Conservation (phyloP, 1,139 yeast species). For the Zygosaccharomyces sapae region DNA sequence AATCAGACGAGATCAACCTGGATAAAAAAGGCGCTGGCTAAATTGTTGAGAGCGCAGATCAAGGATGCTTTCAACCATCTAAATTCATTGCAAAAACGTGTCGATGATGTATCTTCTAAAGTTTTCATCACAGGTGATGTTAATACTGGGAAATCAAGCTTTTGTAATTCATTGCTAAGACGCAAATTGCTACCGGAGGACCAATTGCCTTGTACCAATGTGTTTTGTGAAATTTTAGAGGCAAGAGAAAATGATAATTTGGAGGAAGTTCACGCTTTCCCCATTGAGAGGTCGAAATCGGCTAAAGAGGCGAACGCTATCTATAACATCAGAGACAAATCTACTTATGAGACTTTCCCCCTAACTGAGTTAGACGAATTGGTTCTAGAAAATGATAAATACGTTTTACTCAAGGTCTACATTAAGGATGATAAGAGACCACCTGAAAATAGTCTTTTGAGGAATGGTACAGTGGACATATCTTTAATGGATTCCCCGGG, state of each 20-base stretch:
- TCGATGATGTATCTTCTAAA: constrained; percentile 88
- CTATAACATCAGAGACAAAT: constrained; percentile 58
- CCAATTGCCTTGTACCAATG: constrained; percentile 96
- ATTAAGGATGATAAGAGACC: constrained; percentile 68
- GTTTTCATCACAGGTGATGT: constrained; percentile 96
- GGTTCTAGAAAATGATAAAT: constrained; percentile 72
- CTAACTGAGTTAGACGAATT: constrained; percentile 59
- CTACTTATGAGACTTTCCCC: constrained; percentile 57
- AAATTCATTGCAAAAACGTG: constrained; percentile 69
- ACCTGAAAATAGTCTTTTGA: constrained; percentile 63
- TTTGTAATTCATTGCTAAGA: constrained; percentile 84
- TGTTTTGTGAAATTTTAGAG: constrained; percentile 91
- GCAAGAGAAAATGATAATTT: constrained; percentile 67
- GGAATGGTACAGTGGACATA: constrained; percentile 90
- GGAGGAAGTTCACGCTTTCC: constrained; percentile 95
- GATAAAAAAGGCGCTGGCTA: constrained; percentile 30
- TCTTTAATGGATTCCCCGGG: constrained; percentile 97
- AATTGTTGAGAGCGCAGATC: constrained; percentile 30
- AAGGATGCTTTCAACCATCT: constrained; percentile 56
- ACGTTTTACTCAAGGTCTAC: constrained; percentile 71
- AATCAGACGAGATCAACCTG: constrained; percentile 19
- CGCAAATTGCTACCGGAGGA: constrained; percentile 85
- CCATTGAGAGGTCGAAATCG: constrained; percentile 44
- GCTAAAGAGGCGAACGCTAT: constrained; percentile 28
- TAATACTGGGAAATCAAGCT: constrained; percentile 94